phyloP scores from a whole-genome alignment of 768 basidiomycete species.

The Saitozyma sp. region DNA sequence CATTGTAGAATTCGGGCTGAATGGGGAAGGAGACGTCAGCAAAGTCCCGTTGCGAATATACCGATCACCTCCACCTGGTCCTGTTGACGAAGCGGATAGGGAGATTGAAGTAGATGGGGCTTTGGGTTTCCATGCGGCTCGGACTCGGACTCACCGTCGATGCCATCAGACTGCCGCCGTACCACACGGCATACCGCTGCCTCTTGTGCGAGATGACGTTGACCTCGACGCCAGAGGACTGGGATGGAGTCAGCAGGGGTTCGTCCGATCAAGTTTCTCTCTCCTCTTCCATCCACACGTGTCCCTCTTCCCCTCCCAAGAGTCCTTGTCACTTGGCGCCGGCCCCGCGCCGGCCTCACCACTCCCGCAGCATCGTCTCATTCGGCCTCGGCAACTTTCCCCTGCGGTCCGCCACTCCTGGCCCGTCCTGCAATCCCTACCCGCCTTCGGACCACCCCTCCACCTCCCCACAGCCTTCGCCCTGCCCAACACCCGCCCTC shows the following conservation, averaged over 20 bases:
- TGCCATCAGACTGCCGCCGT: conserved; percentile 90
- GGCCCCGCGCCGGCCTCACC: too few species aligned
- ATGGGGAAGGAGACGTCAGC: background rate
- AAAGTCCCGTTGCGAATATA: too few species aligned
- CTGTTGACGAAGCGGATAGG: too few species aligned
- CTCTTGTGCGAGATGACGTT: conserved; percentile 98
- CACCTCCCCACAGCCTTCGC: too few species aligned
- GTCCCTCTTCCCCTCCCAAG: too few species aligned
- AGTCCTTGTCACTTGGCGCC: too few species aligned
- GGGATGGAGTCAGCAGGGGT: conserved; percentile 7
- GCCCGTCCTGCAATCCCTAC: too few species aligned
- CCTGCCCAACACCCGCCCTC: too few species aligned
- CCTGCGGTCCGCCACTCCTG: too few species aligned
- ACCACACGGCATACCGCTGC: conserved; percentile 97
- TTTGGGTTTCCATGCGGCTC: background rate
- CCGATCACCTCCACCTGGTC: too few species aligned
- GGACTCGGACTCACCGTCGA: conserved; percentile 66
- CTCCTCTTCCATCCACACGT: too few species aligned
- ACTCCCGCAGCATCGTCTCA: background rate
- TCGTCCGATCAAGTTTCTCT: background rate
- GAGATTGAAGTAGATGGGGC: background rate
- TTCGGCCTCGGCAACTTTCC: background rate
- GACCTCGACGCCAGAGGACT: conserved; percentile 96
- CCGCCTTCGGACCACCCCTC: too few species aligned
- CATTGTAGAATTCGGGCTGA: conserved; percentile 92